Evolutionary conservation across 2,329 filamentous ascomycete species (phyloP).

Genomic region (Aspergillus nomiae): DNA sequence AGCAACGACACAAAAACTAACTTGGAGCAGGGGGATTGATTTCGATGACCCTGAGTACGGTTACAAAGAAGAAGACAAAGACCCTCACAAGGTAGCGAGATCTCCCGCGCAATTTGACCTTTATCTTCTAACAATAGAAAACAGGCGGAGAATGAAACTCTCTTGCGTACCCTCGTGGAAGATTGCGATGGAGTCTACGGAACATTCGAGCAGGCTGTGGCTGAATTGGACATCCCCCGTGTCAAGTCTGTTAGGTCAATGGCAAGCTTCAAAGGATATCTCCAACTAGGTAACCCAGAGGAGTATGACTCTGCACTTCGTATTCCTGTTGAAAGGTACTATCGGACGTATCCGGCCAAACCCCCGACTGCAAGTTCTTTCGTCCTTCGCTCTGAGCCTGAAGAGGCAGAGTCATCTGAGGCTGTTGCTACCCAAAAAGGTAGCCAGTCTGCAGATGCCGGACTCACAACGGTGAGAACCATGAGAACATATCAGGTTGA

Average conservation of each 20-base stretch:
- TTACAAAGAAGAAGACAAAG: conserved; percentile 88
- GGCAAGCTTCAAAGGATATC: conserved; percentile 74
- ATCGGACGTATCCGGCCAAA: conserved; percentile 76
- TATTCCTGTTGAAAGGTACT: conserved; percentile 89
- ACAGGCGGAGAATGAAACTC: conserved; percentile 70
- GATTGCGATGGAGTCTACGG: conserved; percentile 73
- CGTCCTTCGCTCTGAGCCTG: conserved; percentile 55
- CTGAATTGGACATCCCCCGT: conserved; percentile 74
- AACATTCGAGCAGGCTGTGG: conserved; percentile 83
- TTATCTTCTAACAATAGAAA: conserved; percentile 6
- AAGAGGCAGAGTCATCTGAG: conserved; percentile 55
- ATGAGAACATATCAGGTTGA: conserved; percentile 79
- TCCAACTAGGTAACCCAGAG: conserved; percentile 78
- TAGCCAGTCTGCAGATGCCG: conserved; percentile 33
- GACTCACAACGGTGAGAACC: conserved; percentile 71
- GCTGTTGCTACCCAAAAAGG: conserved; percentile 42
- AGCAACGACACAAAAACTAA: conserved; percentile 25
- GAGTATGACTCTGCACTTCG: conserved; percentile 72
- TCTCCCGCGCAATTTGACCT: conserved; percentile 11
- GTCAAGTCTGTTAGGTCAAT: conserved; percentile 76
- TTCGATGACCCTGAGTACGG: conserved; percentile 91
- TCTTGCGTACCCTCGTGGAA: conserved; percentile 66
- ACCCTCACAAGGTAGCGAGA: conserved; percentile 61
- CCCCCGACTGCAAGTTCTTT: conserved; percentile 78
- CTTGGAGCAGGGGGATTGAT: conserved; percentile 70